Evolutionary conservation across 495 filamentous ascomycete species (phyloP), one percentile per base, ranked within the genome.

Genomic region (Penicillium pulvis): DNA sequence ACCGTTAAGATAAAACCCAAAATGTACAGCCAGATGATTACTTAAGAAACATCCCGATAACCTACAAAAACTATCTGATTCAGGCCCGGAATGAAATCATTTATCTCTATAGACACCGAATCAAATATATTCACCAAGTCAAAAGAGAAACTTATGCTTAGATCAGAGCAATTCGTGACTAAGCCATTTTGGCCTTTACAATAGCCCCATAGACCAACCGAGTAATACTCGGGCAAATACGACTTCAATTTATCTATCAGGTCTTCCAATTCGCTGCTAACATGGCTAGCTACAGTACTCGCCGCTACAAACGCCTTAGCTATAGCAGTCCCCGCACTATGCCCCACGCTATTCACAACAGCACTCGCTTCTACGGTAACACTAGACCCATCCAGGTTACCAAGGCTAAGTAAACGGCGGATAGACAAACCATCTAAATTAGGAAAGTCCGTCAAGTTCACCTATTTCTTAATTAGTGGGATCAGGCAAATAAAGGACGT

Each of bases 71-170:
- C 28, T 28, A 26, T 53, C 17, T 33, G 16, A 53, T 46, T 45
- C 4, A 43, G 23, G 14, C 49, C 12, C 23, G 49, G 49, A 17
- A 58, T 23, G 10, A 52, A 23, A 30, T 52, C 28, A 12, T 16
- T 39, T 43, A 58, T 26, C 5, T n/a, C 16, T 3, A 4, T 10
- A 24, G 50, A 45, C 8, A 47, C 39, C 7, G 39, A 53, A 0
- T 30, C 41, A 47, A 53, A 36, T 8, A 53, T 58, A 17, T 4
- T 42, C 26, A 52, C 46, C 11, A 58, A 36, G 26, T 58, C 31
- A 23, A 58, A 58, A 16, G 49, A 45, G 31, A 58, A 58, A 4
- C 16, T 35, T 20, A 44, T 42, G 28, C 49, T 58, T 23, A 48
- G 56, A 10, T 46, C 26, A 8, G 49, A 53, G 31, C 48, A 47